Conservation (phyloP, 2,329 filamentous ascomycete species). For the Sporothrix globosa region DNA sequence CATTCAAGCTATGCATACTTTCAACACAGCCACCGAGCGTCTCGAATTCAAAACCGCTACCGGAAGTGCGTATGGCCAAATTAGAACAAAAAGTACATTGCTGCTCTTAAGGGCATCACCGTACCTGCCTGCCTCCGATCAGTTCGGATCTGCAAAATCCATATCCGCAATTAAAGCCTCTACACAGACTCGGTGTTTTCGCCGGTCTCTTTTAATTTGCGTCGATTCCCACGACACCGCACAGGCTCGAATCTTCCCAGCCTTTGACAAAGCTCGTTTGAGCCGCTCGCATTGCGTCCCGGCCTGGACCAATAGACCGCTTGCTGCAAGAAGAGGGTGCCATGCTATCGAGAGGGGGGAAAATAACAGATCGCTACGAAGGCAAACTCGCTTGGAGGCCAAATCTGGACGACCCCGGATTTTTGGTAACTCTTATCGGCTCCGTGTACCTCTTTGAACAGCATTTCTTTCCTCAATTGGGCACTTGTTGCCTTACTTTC, state of each 20-base stretch:
- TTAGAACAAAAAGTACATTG: background rate
- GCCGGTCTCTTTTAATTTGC: background rate
- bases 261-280: background rate
- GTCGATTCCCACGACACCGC: background rate
- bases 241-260: conserved; percentile 2
- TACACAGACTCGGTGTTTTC: background rate
- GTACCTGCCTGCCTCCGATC: background rate
- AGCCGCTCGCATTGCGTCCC: background rate
- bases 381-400: too few relatives aligned
- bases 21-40: background rate
- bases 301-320: background rate
- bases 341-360: background rate
- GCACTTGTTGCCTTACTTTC: background rate
- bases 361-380: background rate
- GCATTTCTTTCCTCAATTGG: background rate
- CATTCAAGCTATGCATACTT: conserved; percentile 9
- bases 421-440: background rate
- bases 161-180: background rate
- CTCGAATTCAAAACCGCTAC: conserved; percentile 22
- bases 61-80: background rate
- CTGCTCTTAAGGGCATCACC: background rate
- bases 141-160: conserved; percentile 9
- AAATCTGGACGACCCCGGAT: conserved; percentile 4
- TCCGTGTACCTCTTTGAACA: background rate
- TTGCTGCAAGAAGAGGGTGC: conserved; percentile 1